Base-by-base conservation (phyloP, 345 rosid genomes). In the Eucalyptus sp. region DNA sequence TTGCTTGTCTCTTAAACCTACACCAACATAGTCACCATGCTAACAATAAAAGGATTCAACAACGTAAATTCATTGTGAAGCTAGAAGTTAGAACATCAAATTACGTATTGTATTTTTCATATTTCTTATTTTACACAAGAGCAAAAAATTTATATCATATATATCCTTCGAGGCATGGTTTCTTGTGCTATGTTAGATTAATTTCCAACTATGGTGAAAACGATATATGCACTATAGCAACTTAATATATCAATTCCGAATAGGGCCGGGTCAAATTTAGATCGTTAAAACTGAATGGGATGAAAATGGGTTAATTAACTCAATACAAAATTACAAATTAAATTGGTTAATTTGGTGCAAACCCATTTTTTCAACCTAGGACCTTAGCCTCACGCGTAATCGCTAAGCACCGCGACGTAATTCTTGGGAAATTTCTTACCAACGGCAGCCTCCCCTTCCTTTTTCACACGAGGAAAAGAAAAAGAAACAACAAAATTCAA, bases 261-360 rank as follows among this genome's bases (percentile, higher is more conserved):
- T 1, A 0, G 0, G 7, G 31, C 12, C 0, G 4, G 7, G 14
- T 71, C 3, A 5, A 10, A 33, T 33, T 17, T 17, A 17, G 7
- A 29, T 17, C 13, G 2, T 11, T 33, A 17, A 68, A 17, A 71
- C 1, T 41, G 0, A 5, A 76, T 37, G 3, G 7, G 81, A 76
- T 10, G 43, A 76, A 71, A 76, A 68, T 0, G 7, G 2, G 27
- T 33, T 52, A 20, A 52, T 52, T 52, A 18, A 0, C 6, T 41
- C 10, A 64, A 5, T 20, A 5, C 1, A 2, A 12, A 5, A 64
- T 3, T 20, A 5, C 1, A 2, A 12, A 5, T 18, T 37, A 9
- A 71, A 37, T 37, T 5, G 4, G 3, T 37, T 4, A n/a, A n/a
- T 64, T 13, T 64, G 37, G 10, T 17, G 14, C 76, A 14, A 1